These are phyloP conservation scores for Solanum commersonii DNA, from an alignment of 257 asterid genomes.

Conservation along the genomic window DNA sequence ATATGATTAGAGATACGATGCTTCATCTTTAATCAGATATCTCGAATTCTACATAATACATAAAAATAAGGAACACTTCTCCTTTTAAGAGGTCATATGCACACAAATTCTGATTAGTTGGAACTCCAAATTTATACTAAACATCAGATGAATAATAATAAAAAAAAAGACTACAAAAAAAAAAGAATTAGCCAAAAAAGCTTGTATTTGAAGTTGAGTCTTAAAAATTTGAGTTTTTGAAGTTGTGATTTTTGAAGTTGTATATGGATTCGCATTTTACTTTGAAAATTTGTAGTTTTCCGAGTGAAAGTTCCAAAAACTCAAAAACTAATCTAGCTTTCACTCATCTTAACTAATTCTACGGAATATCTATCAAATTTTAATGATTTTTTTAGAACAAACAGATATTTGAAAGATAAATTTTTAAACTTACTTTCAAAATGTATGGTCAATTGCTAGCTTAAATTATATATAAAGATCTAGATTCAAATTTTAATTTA, in stretches of 20 bases:
- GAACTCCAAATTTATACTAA: neutral
- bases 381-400: no score
- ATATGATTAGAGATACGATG: neutral
- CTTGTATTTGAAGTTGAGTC: neutral
- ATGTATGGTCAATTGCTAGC: no score
- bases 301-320: rapidly evolving
- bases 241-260: neutral
- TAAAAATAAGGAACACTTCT: neutral
- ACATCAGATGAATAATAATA: neutral
- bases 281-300: no score
- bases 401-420: no score
- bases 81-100: neutral
- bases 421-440: no score
- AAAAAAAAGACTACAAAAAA: no score
- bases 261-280: no score
- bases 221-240: no score
- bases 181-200: no score
- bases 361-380: no score
- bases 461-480: no score
- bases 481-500: neutral
- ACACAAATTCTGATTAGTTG: neutral
- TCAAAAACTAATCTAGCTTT: neutral
- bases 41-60: neutral
- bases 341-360: neutral
- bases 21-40: neutral